Evolutionary conservation across 1,139 yeast species (phyloP).

Genomic region (Pichia terricola): DNA sequence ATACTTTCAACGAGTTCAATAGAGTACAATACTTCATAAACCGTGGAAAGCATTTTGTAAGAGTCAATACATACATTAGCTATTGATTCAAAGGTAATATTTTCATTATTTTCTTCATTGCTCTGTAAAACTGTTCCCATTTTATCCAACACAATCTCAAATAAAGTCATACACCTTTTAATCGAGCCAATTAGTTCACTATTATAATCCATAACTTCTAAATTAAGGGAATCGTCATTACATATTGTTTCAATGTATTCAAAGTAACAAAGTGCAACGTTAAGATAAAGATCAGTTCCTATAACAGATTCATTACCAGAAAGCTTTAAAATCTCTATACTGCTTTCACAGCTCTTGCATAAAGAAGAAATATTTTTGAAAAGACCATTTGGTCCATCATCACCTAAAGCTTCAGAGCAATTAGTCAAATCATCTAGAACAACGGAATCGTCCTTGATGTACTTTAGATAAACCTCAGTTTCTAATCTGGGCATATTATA

Average conservation of each 20-base stretch:
- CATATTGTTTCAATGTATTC: conserved; percentile 35
- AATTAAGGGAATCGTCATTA: conserved; percentile 11
- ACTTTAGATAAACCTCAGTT: conserved; percentile 39
- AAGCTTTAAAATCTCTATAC: conserved; percentile 23
- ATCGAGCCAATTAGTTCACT: conserved; percentile 3
- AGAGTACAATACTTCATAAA: conserved; percentile 22
- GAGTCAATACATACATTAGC: conserved; percentile 19
- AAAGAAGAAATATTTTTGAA: conserved; percentile 31
- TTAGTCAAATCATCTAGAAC: conserved; percentile 29
- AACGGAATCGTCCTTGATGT: conserved; percentile 36
- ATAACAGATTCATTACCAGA: conserved; percentile 9
- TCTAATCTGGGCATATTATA: conserved; percentile 42
- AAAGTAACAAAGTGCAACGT: conserved; percentile 38
- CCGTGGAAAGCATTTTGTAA: conserved; percentile 24
- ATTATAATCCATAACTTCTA: conserved; percentile 11
- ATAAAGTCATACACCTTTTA: conserved; percentile 10
- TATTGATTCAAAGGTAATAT: conserved; percentile 11
- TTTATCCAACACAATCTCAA: not conserved
- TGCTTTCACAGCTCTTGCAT: conserved; percentile 31
- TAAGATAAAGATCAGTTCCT: conserved; percentile 34
- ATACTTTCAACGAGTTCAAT: conserved; percentile 6
- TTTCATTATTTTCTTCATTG: conserved; percentile 4
- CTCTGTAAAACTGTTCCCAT: not conserved
- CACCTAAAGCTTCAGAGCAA: conserved; percentile 33
- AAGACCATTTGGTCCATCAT: conserved; percentile 24